Evolutionary conservation across 495 filamentous ascomycete species (phyloP).

Genomic region (Penicillium pulvis): DNA sequence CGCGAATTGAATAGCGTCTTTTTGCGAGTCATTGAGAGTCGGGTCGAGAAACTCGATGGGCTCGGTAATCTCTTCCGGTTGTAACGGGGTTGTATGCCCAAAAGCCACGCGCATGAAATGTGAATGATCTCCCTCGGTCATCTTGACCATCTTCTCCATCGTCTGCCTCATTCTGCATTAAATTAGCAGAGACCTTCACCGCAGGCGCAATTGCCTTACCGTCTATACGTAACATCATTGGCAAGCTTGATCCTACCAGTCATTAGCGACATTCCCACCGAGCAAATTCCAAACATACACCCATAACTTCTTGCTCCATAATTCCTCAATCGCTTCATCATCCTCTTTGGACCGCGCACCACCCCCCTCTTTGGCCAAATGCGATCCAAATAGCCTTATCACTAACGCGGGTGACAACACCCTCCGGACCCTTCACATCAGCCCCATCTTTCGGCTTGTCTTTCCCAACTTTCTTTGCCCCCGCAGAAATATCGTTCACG

Average conservation of each 20-base stretch:
- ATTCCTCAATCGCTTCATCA: constrained; percentile 61
- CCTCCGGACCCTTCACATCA: constrained; percentile 59
- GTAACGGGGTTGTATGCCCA: constrained; percentile 53
- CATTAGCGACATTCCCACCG: constrained; percentile 7
- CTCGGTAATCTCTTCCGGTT: constrained; percentile 52
- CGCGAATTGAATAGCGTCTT: constrained; percentile 87
- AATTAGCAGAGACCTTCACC: neutral
- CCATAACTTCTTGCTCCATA: constrained; percentile 65
- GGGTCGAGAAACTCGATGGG: constrained; percentile 75
- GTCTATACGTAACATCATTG: constrained; percentile 89
- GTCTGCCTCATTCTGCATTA: constrained; percentile 78
- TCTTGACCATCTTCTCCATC: constrained; percentile 78
- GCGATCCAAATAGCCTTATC: constrained; percentile 63
- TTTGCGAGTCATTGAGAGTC: constrained; percentile 84
- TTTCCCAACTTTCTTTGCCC: constrained; percentile 63
- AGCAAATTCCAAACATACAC: constrained; percentile 43
- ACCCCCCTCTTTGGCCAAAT: constrained; percentile 61
- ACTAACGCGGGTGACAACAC: constrained; percentile 75
- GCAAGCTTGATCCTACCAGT: constrained; percentile 78
- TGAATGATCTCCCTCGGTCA: constrained; percentile 68
- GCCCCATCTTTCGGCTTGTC: constrained; percentile 65
- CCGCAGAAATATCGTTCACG: constrained; percentile 71
- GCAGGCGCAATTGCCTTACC: constrained; percentile 46
- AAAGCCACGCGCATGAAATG: constrained; percentile 82
- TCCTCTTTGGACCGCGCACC: constrained; percentile 46